Evolutionary conservation across 2,329 filamentous ascomycete species (phyloP), one percentile per base, ranked within the genome.

Genomic region (Penicillium sp.): DNA sequence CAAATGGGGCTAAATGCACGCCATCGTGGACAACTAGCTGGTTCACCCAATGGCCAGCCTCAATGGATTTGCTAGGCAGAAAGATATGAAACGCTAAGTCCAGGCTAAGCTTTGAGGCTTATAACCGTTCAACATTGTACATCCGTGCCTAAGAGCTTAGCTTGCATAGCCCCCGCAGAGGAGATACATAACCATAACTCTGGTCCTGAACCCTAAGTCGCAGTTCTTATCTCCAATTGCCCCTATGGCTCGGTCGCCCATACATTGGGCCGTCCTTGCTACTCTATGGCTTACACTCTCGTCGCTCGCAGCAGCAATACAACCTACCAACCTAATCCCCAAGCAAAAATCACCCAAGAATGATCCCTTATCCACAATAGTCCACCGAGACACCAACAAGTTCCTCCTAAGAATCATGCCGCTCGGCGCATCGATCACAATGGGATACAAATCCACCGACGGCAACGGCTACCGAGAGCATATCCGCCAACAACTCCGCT

Each of bases 391-490:
- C 4, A 44, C 44, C n/a, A 45, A 46, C 6, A 52, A 46, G 10
- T 55, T 55, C 18, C 16, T 47, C 1, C 37, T 58, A 1, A 39
- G 49, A 2, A 20, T 58, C 10, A 35, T 58, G 36, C 64, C 69
- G 1, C 60, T 71, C 4, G 67, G 68, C 1, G 66, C 69, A 13
- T 70, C 66, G 2, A 69, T 71, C 35, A 71, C 67, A 0, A 52
- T 46, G 13, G 71, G 71, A 3, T 69, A 60, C 28, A 42, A 31
- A 8, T 62, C 60, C 1, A 45, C 43, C 7, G 58, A 58, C 34
- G 63, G 63, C 1, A 73, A 73, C 50, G 69, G 70, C 6, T 74
- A 73, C 46, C 66, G 71, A 7, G 51, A 67, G 37, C 36, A 42
- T 23, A 63, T 76, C 9, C 63, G 64, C 11, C 58, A 69, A 29